Evolutionary conservation across 225 moss, liverwort and hornwort genomes (phyloP).

Genomic region (Physcomitrellopsis africana): DNA sequence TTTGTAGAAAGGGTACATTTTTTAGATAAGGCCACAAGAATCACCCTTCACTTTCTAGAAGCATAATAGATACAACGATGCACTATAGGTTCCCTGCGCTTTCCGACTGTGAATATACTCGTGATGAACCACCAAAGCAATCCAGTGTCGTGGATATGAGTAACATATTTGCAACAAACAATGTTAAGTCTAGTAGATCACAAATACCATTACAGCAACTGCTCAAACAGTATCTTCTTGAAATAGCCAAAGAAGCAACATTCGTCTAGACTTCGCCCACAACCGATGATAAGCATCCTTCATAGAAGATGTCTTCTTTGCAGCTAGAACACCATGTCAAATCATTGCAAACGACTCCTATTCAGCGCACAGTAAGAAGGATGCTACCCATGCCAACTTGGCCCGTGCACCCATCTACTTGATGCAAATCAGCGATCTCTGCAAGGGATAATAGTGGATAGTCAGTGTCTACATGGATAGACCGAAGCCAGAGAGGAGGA

Average conservation of each 20-base stretch:
- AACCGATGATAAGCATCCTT: slow-evolving; percentile 39
- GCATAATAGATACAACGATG: not conserved
- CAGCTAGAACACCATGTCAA: slow-evolving; percentile 33
- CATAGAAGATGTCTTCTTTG: slow-evolving; percentile 27
- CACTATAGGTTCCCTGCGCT: slow-evolving; percentile 8
- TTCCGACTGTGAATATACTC: slow-evolving; percentile 6
- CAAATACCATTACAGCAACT: slow-evolving; percentile 36
- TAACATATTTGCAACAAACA: slow-evolving; percentile 20
- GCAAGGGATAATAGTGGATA: slow-evolving; percentile 27
- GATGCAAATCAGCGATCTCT: slow-evolving; percentile 53
- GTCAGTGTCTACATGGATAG: not conserved
- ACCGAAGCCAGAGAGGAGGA: not conserved
- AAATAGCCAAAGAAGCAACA: slow-evolving; percentile 38
- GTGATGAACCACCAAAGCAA: slow-evolving; percentile 26
- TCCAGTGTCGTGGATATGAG: slow-evolving; percentile 16
- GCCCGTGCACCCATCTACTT: not conserved
- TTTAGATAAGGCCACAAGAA: too few relatives aligned
- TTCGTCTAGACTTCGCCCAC: slow-evolving; percentile 40
- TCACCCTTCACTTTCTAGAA: too few relatives aligned
- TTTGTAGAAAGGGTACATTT: too few relatives aligned
- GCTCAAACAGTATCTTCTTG: slow-evolving; percentile 34
- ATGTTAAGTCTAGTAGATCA: slow-evolving; percentile 25
- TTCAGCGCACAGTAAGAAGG: slow-evolving; percentile 22
- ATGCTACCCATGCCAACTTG: slow-evolving; percentile 35
- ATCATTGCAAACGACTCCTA: slow-evolving; percentile 32